phyloP scores from a whole-genome alignment of 1,139 yeast species.

The Yamadazyma atlantica region DNA sequence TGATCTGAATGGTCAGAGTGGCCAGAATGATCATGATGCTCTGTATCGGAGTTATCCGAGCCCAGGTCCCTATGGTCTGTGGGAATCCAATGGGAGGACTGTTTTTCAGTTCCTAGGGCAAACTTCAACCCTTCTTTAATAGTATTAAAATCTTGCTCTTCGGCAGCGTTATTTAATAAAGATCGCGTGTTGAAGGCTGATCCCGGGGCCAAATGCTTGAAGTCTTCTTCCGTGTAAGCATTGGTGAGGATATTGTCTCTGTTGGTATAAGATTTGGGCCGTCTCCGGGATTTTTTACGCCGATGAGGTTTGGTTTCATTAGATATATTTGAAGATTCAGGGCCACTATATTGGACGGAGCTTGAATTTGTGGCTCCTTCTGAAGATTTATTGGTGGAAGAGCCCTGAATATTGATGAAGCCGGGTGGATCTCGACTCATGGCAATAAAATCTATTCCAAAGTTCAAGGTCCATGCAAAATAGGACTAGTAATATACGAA shows the following conservation, averaged over 20 bases:
- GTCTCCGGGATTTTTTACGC: constrained; percentile 3
- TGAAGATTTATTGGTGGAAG: not conserved
- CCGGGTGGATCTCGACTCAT: not conserved
- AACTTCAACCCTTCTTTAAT: constrained; percentile 36
- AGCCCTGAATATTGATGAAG: not conserved
- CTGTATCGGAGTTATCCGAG: too few species aligned
- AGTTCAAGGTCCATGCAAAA: too few species aligned
- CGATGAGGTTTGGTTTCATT: not conserved
- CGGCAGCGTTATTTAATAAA: constrained; percentile 23
- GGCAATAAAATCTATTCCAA: too few species aligned
- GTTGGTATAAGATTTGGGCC: constrained; percentile 5
- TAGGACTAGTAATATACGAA: too few species aligned
- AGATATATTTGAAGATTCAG: not conserved
- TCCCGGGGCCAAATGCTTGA: not conserved
- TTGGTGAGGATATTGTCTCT: not conserved
- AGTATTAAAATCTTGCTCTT: constrained; percentile 32
- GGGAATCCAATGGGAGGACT: constrained; percentile 35
- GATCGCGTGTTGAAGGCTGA: constrained; percentile 6
- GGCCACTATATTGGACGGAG: not conserved
- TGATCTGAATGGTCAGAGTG: not conserved
- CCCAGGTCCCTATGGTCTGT: too few species aligned
- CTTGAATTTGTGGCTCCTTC: not conserved
- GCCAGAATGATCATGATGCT: not conserved
- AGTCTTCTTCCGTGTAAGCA: constrained; percentile 1
- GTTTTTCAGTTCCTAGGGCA: constrained; percentile 35